Base-by-base conservation (phyloP, 495 filamentous ascomycete genomes). In the Hypoxylon crocopeplum region DNA sequence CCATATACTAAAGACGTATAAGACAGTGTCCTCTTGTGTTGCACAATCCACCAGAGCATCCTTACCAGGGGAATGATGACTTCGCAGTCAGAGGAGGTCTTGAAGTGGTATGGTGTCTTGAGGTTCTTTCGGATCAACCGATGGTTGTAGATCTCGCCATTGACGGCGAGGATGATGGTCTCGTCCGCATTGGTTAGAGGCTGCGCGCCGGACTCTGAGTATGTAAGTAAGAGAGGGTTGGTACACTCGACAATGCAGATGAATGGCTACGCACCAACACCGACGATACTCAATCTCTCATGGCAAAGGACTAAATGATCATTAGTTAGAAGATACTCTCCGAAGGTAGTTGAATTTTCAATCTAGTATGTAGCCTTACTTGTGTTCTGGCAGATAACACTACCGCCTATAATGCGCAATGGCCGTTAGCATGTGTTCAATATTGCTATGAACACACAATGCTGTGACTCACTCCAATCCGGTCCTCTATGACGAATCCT, bases 81-180 rank as follows among this genome's bases (percentile, higher is more conserved):
- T 77, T 98, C 94, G 76, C 94, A 98, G 65, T 98, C 94, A 24
- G 93, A 97, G 70, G 94, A 88, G 45, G 94, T 98, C 85, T 95
- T 96, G 84, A 97, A 98, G 75, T 89, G 85, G 74, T 96, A 93
- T 19, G 87, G 84, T 17, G 75, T 77, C 75, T 90, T 90, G 69
- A 97, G 75, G 56, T 76, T 78, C 76, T 97, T 97, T 60, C 94
- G 86, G 62, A 98, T 78, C 62, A 97, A 84, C 59, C 92, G 86
- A 77, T 98, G 94, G 84, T 98, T 98, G 82, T 98, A 98, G 73
- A 98, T 98, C 76, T 98, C 94, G 76, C 94, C 94, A 76, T 98
- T 98, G 86, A 97, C 94, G 54, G 94, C 94, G 42, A 98, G 84
- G 52, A 92, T 86, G 60, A 98, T 86, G 57, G 83, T 88, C 48